Evolutionary conservation across 192 early-diverging fungal species (phyloP), one percentile per base, ranked within the genome.

Genomic region (Rhizophagus sp.): DNA sequence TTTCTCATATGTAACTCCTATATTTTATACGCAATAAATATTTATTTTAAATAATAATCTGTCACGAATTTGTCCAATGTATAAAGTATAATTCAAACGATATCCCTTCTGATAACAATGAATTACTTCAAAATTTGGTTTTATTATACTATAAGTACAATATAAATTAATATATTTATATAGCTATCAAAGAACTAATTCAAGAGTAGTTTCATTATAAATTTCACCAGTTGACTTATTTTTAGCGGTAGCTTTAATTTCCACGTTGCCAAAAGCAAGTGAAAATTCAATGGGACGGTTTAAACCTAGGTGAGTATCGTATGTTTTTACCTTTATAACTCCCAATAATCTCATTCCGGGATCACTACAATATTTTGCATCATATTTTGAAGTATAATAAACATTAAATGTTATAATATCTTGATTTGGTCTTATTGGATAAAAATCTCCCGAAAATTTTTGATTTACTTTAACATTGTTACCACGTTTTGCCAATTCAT

Each of bases 171-270:
- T 7, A 7, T 0, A 8, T 41, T 5, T 41, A 41, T 41, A 41
- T 41, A 41, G 3, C 0, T 2, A 22, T 57, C 19, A 57, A 22
- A 22, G 15, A 57, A 7, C 19, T 6, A 57, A 57, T 22, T 57
- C 52, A 57, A 57, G 22, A 57, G 52, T 57, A 22, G 52, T 57
- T 22, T 57, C 12, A 5, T 57, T 47, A 19, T 78, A 78, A 68
- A 68, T 24, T 33, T 19, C 27, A 36, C 64, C 47, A 22, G 50
- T 78, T 68, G 6, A 9, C 12, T 62, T 64, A 78, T 78, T 78
- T 49, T 36, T 41, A 52, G 77, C 77, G 7, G 19, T 78, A 33
- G 77, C 77, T 69, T 78, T 78, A 34, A 78, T 69, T 69, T 78
- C 77, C 66, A 78, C 67, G 17, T 65, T 34, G 22, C 64, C 77